phyloP scores from a whole-genome alignment of 768 basidiomycete species.

The Auricularia auricula-judae region DNA sequence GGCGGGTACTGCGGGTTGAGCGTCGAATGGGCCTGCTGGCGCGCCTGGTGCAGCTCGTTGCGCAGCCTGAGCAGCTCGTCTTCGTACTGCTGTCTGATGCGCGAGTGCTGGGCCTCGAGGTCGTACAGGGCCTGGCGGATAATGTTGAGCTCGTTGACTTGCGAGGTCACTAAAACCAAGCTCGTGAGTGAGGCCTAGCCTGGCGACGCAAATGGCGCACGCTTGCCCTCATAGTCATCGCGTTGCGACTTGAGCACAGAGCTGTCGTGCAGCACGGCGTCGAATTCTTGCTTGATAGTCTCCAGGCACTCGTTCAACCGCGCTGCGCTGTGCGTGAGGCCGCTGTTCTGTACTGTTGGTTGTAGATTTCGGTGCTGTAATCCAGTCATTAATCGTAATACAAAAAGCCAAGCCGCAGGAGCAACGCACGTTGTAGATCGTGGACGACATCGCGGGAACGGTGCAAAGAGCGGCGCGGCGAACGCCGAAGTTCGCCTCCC shows the following conservation, averaged over 20 bases:
- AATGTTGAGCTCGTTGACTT: slow-evolving; percentile 83
- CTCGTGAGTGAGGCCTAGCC: not conserved
- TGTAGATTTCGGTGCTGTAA: slow-evolving; percentile 31
- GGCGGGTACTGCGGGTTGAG: slow-evolving; percentile 13
- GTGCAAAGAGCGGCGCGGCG: too few species aligned
- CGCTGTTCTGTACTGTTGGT: slow-evolving; percentile 25
- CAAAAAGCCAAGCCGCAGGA: not conserved
- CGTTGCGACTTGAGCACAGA: slow-evolving; percentile 59
- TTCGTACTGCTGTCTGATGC: slow-evolving; percentile 80
- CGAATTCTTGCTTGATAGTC: slow-evolving; percentile 74
- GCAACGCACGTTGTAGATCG: slow-evolving; percentile 18
- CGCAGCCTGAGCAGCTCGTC: slow-evolving; percentile 68
- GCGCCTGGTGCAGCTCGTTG: slow-evolving; percentile 48
- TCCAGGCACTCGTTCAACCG: slow-evolving; percentile 74
- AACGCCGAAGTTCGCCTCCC: too few species aligned
- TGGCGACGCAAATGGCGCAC: slow-evolving; percentile 50
- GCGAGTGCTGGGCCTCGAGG: slow-evolving; percentile 78
- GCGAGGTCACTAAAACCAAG: slow-evolving; percentile 45
- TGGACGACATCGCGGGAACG: slow-evolving; percentile 14
- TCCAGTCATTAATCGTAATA: not conserved
- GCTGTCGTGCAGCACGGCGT: slow-evolving; percentile 58
- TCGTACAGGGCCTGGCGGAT: slow-evolving; percentile 88
- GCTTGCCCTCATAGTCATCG: slow-evolving; percentile 84
- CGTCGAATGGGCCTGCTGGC: slow-evolving; percentile 18
- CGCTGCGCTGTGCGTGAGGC: slow-evolving; percentile 20